A percentile compares a stretch with the other conserved stretches of the same genome.
Evolutionary conservation across 208 protist species (phyloP).

Genomic region (Trypanosoma rangeli): DNA sequence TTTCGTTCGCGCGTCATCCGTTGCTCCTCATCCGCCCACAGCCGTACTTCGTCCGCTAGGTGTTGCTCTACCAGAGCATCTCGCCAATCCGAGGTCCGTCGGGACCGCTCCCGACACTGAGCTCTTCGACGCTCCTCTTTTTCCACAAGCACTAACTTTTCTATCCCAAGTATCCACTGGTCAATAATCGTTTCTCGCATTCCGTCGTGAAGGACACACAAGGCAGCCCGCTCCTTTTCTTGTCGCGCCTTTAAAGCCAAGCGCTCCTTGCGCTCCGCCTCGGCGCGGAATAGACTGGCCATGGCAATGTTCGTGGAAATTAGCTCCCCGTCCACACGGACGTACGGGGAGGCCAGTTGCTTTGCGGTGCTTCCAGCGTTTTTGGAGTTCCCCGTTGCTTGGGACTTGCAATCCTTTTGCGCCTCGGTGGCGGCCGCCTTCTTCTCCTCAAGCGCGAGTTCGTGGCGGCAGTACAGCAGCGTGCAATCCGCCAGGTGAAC

Average conservation of each 20-base stretch:
- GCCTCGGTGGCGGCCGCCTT: background rate
- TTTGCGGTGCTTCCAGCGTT: background rate
- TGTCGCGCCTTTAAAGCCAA: slow-evolving; percentile 11
- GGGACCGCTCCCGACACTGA: slow-evolving; percentile 12
- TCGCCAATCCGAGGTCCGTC: slow-evolving; percentile 12
- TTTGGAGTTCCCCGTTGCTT: background rate
- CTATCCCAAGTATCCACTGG: slow-evolving; percentile 35
- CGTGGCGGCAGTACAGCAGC: slow-evolving; percentile 27
- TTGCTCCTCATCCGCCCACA: slow-evolving; percentile 28
- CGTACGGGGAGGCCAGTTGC: slow-evolving; percentile 16
- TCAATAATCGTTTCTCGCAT: slow-evolving; percentile 36
- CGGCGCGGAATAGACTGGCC: slow-evolving; percentile 6
- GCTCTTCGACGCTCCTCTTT: background rate
- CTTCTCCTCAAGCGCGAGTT: slow-evolving; percentile 30
- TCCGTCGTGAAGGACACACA: slow-evolving; percentile 30
- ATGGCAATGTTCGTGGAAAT: slow-evolving; percentile 22
- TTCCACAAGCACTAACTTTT: slow-evolving; percentile 25
- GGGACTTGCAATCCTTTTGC: background rate
- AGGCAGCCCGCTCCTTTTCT: slow-evolving; percentile 15
- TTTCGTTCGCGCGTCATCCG: slow-evolving; percentile 24
- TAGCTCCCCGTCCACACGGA: slow-evolving; percentile 28
- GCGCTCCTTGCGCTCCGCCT: slow-evolving; percentile 22
- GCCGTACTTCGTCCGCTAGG: slow-evolving; percentile 24
- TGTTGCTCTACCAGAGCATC: slow-evolving; percentile 9
- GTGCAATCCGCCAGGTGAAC: slow-evolving; percentile 48